Evolutionary conservation across 495 filamentous ascomycete genomes (phyloP).

Genomic region (Apiosordaria backusii): DNA sequence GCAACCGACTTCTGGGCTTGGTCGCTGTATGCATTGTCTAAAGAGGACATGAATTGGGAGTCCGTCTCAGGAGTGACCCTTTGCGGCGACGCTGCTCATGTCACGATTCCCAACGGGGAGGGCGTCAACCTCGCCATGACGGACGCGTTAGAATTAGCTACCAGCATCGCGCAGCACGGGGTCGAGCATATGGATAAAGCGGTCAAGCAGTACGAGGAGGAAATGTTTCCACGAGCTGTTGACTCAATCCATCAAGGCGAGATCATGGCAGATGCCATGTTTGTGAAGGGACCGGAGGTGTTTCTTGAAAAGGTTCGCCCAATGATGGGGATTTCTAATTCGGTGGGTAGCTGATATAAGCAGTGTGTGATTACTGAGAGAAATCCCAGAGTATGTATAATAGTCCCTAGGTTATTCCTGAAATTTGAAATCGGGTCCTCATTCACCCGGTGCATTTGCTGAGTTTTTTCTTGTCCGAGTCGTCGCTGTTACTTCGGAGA

Average conservation of each 20-base stretch:
- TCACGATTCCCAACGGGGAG: slow-evolving; percentile 31
- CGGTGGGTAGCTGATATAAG: too few species aligned
- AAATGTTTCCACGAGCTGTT: background rate
- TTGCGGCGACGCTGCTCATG: slow-evolving; percentile 59
- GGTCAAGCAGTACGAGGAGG: background rate
- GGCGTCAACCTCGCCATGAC: slow-evolving; percentile 36
- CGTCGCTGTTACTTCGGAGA: background rate
- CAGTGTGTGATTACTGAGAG: too few species aligned
- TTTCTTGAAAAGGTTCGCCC: background rate
- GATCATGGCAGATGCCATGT: background rate
- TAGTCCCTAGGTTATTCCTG: background rate
- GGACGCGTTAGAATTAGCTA: slow-evolving; percentile 24
- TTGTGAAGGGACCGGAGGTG: background rate
- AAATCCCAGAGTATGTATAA: too few species aligned
- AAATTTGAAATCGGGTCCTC: background rate
- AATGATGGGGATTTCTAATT: background rate
- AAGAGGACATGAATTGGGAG: slow-evolving; percentile 27
- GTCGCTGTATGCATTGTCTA: slow-evolving; percentile 28
- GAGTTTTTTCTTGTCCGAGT: background rate
- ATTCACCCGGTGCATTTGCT: background rate
- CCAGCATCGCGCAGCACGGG: slow-evolving; percentile 22
- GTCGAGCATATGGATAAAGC: background rate
- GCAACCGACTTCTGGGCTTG: slow-evolving; percentile 30
- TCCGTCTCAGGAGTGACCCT: slow-evolving; percentile 45
- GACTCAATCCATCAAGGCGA: background rate